Evolutionary conservation across 2,329 filamentous ascomycete species (phyloP), one percentile per base, ranked within the genome.

Genomic region (Mollisiaceae sp.): DNA sequence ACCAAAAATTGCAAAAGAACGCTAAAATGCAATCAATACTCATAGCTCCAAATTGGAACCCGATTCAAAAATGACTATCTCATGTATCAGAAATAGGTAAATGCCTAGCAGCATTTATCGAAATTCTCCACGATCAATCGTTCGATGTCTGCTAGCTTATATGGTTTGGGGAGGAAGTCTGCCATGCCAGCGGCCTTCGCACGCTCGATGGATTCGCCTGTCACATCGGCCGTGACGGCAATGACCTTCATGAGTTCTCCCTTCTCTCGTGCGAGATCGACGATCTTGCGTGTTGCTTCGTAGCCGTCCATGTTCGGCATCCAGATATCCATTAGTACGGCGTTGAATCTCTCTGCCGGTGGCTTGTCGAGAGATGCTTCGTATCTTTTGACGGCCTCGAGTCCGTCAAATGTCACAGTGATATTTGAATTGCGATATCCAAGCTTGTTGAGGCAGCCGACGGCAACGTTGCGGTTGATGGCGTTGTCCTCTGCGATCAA

Each of bases 291-390:
- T 0, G 89, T 86, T 1, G 89, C 89, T 73, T 91, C 85, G 69
- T 90, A 91, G 1, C 89, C 89, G 72, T 91, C 89, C 81, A 91
- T 88, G 69, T 87, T 81, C 0, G 89, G 89, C 74, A 92, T 92
- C 89, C 89, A 92, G 11, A 92, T 82, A 76, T 92, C 89, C 89
- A 92, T 92, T 52, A 91, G 78, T 27, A 92, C 82, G 1, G 90
- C 82, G 71, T 91, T 85, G 64, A 91, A 85, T 2, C 77, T 76
- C 60, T 63, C 74, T 60, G 35, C 69, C 1, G 69, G 69, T 20
- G 67, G 73, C 24, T 70, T 70, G 1, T 62, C 60, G 3, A 83
- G 72, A 8, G 81, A 78, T 24, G 80, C 80, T 60, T 79, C 76
- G 80, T 89, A 89, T 54, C 86, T 81, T 20, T 85, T 81, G 0